Base-by-base conservation (phyloP, 306 rosid species). In the Prunus mira region DNA sequence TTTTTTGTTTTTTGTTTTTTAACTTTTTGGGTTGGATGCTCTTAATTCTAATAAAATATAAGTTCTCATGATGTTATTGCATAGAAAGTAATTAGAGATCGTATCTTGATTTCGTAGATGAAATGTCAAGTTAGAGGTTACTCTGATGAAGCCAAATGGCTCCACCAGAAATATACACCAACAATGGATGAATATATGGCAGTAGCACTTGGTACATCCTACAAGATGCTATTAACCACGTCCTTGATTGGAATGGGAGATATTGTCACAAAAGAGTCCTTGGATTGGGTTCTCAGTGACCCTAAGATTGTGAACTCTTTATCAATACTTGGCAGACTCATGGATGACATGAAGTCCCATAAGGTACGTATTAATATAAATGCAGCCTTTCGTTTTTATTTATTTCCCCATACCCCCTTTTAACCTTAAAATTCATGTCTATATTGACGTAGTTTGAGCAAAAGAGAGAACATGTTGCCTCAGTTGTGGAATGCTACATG, bases 101-200 rank as follows among this genome's bases (percentile, higher is more conserved):
- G 89, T n/a, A n/a, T n/a, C n/a, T n/a, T n/a, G n/a, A n/a, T n/a
- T n/a, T n/a, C n/a, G n/a, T n/a, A n/a, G n/a, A 57, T 84, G 50
- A 86, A 82, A 28, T 67, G 24, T 2, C 9, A 15, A 1, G 83
- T 30, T 9, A 56, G 83, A 68, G 78, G 79, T 0, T 82, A 76
- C 71, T 32, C 79, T n/a, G 41, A 46, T 6, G 89, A 84, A 47
- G 88, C 88, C 8, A 79, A 70, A 73, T 84, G 93, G 90, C 49
- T 76, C 30, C 58, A 86, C 24, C 30, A 45, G 5, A 74, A 77
- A 13, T 65, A 81, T 65, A 67, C 45, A 3, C 90, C 87, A 32
- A 79, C 82, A 20, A 15, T 46, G 4, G 86, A 82, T 6, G 87
- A 86, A 55, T 84, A 89, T 50, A 43, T 78, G 32, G 0, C 12